Conservation (phyloP, 129 eudicot species). For the Dittrichia graveolens region DNA sequence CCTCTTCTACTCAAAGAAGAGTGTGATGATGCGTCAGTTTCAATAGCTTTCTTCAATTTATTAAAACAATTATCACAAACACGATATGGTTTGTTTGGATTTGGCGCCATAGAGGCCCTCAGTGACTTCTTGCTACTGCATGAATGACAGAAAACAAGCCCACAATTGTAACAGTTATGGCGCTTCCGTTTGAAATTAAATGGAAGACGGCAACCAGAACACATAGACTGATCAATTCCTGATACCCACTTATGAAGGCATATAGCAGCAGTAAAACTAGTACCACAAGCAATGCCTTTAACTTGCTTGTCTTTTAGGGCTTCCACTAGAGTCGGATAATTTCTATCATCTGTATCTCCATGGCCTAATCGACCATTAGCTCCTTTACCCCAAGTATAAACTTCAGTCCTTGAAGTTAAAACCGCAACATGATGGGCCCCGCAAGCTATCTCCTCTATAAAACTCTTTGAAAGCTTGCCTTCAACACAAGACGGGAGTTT, state of each 20-base stretch:
- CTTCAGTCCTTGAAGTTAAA: constrained; percentile 82
- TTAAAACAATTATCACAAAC: constrained; percentile 89
- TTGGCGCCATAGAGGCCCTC: constrained; percentile 89
- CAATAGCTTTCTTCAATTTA: constrained; percentile 63
- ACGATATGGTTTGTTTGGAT: constrained; percentile 80
- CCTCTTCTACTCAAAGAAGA: constrained; percentile 51
- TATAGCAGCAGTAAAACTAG: constrained; percentile 86
- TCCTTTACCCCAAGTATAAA: constrained; percentile 97
- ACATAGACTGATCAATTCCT: constrained; percentile 70
- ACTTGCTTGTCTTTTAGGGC: constrained; percentile 82
- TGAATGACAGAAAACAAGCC: constrained; percentile 86
- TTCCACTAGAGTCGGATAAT: constrained; percentile 69
- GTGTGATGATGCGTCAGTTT: constrained; percentile 38
- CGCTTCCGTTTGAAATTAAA: constrained; percentile 88
- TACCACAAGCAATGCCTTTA: constrained; percentile 83
- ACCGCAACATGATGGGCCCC: constrained; percentile 92
- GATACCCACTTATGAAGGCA: constrained; percentile 81
- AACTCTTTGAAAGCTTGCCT: constrained; percentile 55
- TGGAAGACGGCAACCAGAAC: constrained; percentile 75
- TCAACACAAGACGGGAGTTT: constrained; percentile 60
- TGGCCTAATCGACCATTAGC: constrained; percentile 89
- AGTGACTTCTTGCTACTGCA: constrained; percentile 83
- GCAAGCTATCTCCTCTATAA: constrained; percentile 80
- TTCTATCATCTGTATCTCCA: constrained; percentile 74
- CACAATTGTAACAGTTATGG: constrained; percentile 97